Percentiles rank a stretch among this genome's conserved stretches.
Evolutionary conservation across 345 rosid genomes (phyloP).

Genomic region (Brassica napus): DNA sequence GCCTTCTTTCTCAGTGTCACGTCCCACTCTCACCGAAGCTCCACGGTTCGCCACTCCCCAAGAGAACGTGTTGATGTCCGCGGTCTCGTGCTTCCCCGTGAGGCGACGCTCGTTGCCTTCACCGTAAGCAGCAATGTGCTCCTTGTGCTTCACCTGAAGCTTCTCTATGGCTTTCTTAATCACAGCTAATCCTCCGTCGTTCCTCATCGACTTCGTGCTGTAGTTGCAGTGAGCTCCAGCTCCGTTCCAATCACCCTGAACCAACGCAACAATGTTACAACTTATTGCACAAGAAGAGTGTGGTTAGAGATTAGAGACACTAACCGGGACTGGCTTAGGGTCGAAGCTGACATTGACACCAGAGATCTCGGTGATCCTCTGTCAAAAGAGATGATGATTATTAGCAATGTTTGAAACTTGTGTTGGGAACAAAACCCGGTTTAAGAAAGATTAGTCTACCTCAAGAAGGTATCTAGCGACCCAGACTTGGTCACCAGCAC

Average conservation of each 20-base stretch:
- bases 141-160: constrained; percentile 69
- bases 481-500: constrained; percentile 86
- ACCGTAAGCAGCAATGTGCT: constrained; percentile 85
- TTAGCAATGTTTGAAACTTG: not conserved
- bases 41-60: constrained; percentile 86
- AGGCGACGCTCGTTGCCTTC: constrained; percentile 90
- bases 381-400: not conserved
- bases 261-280: not conserved
- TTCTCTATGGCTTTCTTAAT: constrained; percentile 81
- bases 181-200: constrained; percentile 62
- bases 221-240: constrained; percentile 95
- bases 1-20: constrained; percentile 70
- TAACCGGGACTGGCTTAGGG: constrained; percentile 54
- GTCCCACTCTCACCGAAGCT: constrained; percentile 68
- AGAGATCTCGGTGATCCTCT: constrained; percentile 79
- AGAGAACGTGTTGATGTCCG: constrained; percentile 70
- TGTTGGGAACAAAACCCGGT: not conserved
- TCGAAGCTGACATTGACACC: constrained; percentile 78
- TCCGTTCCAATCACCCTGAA: constrained; percentile 92
- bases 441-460: constrained; percentile 43
- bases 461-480: constrained; percentile 88
- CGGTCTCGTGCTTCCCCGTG: constrained; percentile 77
- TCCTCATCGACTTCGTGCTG: constrained; percentile 87
- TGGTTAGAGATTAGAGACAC: not conserved
- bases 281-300: not conserved